Base-by-base conservation (phyloP, 192 early-diverging fungal genomes). In the Coemansia sp. region DNA sequence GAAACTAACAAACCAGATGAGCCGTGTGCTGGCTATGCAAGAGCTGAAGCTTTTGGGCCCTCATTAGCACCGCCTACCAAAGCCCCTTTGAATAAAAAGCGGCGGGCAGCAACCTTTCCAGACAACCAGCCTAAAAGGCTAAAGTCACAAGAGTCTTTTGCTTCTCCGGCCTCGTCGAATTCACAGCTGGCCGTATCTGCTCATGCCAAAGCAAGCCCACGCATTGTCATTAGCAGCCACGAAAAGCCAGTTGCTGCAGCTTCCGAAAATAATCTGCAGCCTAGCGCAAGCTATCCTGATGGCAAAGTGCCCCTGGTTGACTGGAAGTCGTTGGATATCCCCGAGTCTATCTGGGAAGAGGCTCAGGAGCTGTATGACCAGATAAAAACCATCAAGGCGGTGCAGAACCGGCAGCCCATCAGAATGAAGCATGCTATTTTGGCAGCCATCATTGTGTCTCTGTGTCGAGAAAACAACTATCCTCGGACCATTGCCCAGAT, bases 341-440 rank as follows among this genome's bases (percentile, higher is more conserved):
- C 74, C 10, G 67, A 63, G 56, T 53, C 50, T 0, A 57, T 77
- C 30, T 77, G 67, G 67, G 6, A 20, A 5, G 56, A 69, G 38
- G 60, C 68, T 13, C 67, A 57, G 5, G 53, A 56, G 53, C 63
- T 83, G 5, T 86, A 83, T 55, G 79, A 85, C 23, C 33, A 70
- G 16, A 81, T 86, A 28, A 84, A 84, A 53, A 65, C 70, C 14
- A 56, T 81, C 46, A 83, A 83, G 59, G 80, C 80, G 28, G 80
- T 86, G 56, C 82, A 84, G 59, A 86, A 84, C 66, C 68, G 85
- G 13, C 85, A 86, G 58, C 85, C 85, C 26, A 66, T 81, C 16
- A 79, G 83, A 10, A 84, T 82, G 71, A 70, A 81, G 15, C 78
- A 82, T 38, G 82, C 81, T 10, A 86, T 86, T 31, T 70, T 84